Base-by-base conservation (phyloP, 2,329 filamentous ascomycete genomes). In the Rhexocercosporidium sp. region DNA sequence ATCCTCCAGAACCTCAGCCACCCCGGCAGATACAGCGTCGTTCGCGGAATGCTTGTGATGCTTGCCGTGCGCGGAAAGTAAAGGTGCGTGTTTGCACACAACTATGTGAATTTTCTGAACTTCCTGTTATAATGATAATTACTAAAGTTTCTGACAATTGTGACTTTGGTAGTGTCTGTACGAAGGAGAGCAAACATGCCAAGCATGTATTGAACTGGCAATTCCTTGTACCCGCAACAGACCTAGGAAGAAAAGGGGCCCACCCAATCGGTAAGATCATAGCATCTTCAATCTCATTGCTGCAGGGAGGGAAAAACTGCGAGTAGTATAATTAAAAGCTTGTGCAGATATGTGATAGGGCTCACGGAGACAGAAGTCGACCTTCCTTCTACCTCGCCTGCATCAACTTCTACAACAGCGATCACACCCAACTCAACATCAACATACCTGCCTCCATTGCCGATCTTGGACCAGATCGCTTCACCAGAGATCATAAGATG, bases 1-100 rank as follows among this genome's bases (percentile, higher is more conserved):
- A 37, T 37, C 51, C 51, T 18, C 51, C 7, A 54, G 20, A 34
- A 18, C 2, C 51, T 8, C 51, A 29, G 20, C 25, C 51, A 34
- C 25, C 51, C 31, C 51, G 31, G 31, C 25, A 54, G 8, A 54
- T 54, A 54, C 51, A 54, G 25, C 51, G 51, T 25, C 51, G 51
- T 6, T 54, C 51, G 14, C 31, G 34, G 31, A 76, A 75, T 27
- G 76, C 76, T 7, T 78, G 76, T 57, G 76, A 78, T 62, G 70
- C 66, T 11, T 78, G 76, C 47, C 72, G 76, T 27, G 62, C 71
- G 14, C 68, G 76, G 39, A 77, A 77, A 68, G 70, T 77, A 49
- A 75, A 75, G 73, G 61, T 68, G 62, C 47, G 54, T 59, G 22
- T 22, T 51, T 22, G 12, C 5, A 31, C 9, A 37, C 8, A 37